Conservation (phyloP, 345 rosid species). For the Pistacia atlantica region DNA sequence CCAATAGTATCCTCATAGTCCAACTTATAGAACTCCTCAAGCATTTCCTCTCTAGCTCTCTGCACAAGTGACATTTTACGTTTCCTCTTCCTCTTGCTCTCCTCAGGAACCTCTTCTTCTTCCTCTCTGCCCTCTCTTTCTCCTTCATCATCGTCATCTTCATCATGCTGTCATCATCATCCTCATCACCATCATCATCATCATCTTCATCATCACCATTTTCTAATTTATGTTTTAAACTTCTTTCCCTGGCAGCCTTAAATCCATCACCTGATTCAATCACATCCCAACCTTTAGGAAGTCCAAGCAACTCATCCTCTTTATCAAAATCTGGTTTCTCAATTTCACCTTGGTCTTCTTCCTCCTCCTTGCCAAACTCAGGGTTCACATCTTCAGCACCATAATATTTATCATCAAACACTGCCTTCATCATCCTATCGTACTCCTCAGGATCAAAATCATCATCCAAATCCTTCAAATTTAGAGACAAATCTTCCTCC, state of each 20-base stretch:
- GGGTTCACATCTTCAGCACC: constrained; percentile 60
- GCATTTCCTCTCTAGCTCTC: constrained; percentile 69
- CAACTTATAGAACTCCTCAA: constrained; percentile 89
- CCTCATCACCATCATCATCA: constrained; percentile 16
- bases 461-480: constrained; percentile 51
- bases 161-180: background rate
- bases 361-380: constrained; percentile 44
- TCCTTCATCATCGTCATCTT: constrained; percentile 10
- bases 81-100: constrained; percentile 69
- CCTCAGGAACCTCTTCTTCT: constrained; percentile 33
- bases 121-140: constrained; percentile 15
- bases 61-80: constrained; percentile 59
- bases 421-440: constrained; percentile 76
- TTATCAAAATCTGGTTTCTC: constrained; percentile 84
- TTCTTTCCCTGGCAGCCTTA: constrained; percentile 61
- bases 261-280: constrained; percentile 58
- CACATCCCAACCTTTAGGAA: constrained; percentile 72
- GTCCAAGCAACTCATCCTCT: constrained; percentile 87
- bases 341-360: constrained; percentile 41
- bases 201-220: constrained; percentile 26
- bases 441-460: constrained; percentile 84
- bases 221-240: constrained; percentile 42
- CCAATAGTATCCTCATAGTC: constrained; percentile 92
- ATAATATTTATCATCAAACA: constrained; percentile 67
- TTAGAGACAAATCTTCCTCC: constrained; percentile 40